phyloP scores from a whole-genome alignment of 2,329 filamentous ascomycete genomes.

The Clarireedia monteithiana region DNA sequence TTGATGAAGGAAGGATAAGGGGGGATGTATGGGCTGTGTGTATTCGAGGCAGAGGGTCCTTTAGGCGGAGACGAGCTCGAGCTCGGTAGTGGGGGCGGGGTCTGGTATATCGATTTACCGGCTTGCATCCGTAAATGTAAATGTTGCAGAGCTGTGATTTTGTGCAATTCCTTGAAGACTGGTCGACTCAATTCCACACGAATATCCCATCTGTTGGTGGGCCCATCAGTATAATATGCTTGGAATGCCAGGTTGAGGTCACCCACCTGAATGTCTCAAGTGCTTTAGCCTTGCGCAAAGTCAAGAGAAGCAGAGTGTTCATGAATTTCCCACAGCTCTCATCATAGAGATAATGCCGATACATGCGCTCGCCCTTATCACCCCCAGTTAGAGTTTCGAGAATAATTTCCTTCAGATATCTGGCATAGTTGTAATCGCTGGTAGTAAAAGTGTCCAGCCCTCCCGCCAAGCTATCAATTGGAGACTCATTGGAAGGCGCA shows the following conservation, averaged over 20 bases:
- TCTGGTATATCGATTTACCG: conserved; percentile 46
- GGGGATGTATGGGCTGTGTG: background rate
- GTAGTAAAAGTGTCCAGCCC: conserved; percentile 54
- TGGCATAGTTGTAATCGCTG: conserved; percentile 56
- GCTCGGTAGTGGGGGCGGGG: conserved; percentile 30
- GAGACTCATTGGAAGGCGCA: conserved; percentile 41
- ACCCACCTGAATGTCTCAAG: conserved; percentile 50
- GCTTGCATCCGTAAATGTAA: conserved; percentile 52
- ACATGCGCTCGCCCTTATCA: conserved; percentile 44
- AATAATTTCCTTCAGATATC: conserved; percentile 46
- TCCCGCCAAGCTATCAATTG: conserved; percentile 49
- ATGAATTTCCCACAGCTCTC: conserved; percentile 55
- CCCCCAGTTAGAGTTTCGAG: conserved; percentile 48
- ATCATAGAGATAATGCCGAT: conserved; percentile 46
- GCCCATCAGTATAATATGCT: background rate
- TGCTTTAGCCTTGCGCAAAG: conserved; percentile 45
- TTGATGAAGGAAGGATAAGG: background rate
- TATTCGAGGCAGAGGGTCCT: background rate
- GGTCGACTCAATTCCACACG: conserved; percentile 52
- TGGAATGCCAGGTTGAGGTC: background rate
- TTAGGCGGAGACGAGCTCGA: background rate
- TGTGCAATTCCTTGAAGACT: conserved; percentile 49
- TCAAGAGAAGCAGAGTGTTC: conserved; percentile 50
- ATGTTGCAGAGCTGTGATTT: conserved; percentile 42
- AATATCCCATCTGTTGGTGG: conserved; percentile 50